phyloP scores from a whole-genome alignment of 768 basidiomycete genomes.

The Paxillus rubicundulus region DNA sequence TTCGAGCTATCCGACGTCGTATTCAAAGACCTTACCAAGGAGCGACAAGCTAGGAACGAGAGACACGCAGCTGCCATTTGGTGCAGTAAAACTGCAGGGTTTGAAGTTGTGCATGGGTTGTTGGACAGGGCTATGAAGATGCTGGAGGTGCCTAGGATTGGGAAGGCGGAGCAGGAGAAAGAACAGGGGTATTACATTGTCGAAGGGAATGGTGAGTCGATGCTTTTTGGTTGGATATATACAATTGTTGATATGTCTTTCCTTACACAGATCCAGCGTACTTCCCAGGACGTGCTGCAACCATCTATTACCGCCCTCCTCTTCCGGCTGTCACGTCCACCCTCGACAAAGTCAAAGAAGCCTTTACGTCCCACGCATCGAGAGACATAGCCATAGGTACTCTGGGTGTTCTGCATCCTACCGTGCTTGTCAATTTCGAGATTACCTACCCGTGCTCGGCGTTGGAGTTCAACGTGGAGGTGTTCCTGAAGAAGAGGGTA shows the following conservation, averaged over 20 bases:
- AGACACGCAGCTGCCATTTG: slow-evolving; percentile 88
- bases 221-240: neutral
- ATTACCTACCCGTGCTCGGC: slow-evolving; percentile 93
- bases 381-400: slow-evolving; percentile 76
- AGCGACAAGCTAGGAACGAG: slow-evolving; percentile 85
- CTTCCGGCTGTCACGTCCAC: slow-evolving; percentile 20
- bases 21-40: slow-evolving; percentile 74
- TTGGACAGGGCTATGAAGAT: slow-evolving; percentile 95
- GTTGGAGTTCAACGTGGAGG: slow-evolving; percentile 91
- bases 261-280: slow-evolving; percentile 79
- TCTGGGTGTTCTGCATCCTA: slow-evolving; percentile 93
- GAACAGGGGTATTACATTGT: slow-evolving; percentile 88
- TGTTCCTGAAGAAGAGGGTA: slow-evolving; percentile 70
- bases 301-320: slow-evolving; percentile 78
- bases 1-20: slow-evolving; percentile 95
- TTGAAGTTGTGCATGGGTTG: slow-evolving; percentile 94
- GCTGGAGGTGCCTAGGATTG: slow-evolving; percentile 84
- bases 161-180: slow-evolving; percentile 51
- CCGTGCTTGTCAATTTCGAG: slow-evolving; percentile 89
- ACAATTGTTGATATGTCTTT: neutral
- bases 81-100: slow-evolving; percentile 96
- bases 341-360: slow-evolving; percentile 46
- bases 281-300: slow-evolving; percentile 94
- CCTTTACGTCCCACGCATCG: slow-evolving; percentile 29
- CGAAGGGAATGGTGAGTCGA: slow-evolving; percentile 71